Evolutionary conservation across 441 rosid genomes (phyloP).

Genomic region (Lepidium campestre): DNA sequence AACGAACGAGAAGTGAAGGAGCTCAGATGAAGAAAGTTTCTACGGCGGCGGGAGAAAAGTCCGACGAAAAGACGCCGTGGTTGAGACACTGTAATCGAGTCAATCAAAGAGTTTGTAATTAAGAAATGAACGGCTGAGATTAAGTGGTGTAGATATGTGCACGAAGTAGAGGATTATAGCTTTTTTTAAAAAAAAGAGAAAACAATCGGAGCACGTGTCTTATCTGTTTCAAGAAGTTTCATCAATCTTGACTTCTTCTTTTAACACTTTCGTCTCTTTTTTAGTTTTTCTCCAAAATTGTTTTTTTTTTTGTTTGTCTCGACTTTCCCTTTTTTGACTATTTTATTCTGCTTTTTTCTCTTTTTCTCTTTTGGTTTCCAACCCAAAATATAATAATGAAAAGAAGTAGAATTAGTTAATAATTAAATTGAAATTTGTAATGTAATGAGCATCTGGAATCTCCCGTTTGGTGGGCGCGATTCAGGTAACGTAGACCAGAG

Average conservation of each 20-base stretch:
- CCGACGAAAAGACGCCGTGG: constrained; percentile 41
- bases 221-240: constrained; percentile 28
- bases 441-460: constrained; percentile 20
- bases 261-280: constrained; percentile 4
- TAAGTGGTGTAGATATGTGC: background rate
- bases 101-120: constrained; percentile 49
- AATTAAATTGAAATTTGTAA: background rate
- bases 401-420: background rate
- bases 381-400: background rate
- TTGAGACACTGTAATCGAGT: constrained; percentile 27
- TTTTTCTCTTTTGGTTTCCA: background rate
- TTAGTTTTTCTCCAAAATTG: background rate
- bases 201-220: constrained; percentile 15
- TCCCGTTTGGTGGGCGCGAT: constrained; percentile 17
- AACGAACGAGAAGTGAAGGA: constrained; percentile 43
- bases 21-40: constrained; percentile 24
- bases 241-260: constrained; percentile 16
- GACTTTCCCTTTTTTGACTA: background rate
- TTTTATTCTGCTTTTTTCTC: background rate
- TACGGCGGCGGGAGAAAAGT: constrained; percentile 32
- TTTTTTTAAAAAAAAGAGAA: too few relatives aligned
- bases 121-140: constrained; percentile 9
- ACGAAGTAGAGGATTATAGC: constrained; percentile 17
- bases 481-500: constrained; percentile 8
- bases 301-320: background rate